phyloP scores from a whole-genome alignment of 768 basidiomycete species.

The Lentinula lateritia region DNA sequence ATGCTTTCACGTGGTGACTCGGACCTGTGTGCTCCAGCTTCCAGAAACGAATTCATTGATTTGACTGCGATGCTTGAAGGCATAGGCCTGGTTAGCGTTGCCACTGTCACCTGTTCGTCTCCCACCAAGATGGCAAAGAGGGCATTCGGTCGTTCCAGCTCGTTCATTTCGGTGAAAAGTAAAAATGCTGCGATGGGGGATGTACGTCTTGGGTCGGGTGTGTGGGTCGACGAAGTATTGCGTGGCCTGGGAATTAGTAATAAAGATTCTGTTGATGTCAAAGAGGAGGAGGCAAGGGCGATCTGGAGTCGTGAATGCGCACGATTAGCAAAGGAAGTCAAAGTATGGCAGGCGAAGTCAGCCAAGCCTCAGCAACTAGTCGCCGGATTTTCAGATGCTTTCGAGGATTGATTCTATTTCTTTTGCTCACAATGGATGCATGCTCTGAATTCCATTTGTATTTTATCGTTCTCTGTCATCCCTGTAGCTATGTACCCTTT shows the following conservation, averaged over 20 bases:
- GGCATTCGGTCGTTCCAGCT: conserved; percentile 49
- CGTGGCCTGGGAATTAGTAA: conserved; percentile 51
- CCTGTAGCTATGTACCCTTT: not conserved
- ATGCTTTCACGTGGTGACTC: conserved; percentile 53
- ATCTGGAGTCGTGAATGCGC: conserved; percentile 7
- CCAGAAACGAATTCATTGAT: conserved; percentile 73
- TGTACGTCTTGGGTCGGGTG: conserved; percentile 53
- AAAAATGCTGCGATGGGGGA: conserved; percentile 34
- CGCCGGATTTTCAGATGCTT: conserved; percentile 3
- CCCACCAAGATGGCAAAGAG: conserved; percentile 46
- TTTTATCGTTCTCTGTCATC: not conserved
- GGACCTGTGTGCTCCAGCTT: conserved; percentile 57
- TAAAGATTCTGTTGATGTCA: conserved; percentile 27
- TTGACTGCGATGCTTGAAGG: conserved; percentile 70
- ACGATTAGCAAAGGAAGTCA: conserved; percentile 7
- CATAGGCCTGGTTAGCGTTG: conserved; percentile 52
- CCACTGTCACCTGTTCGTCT: conserved; percentile 28
- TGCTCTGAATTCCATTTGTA: not conserved
- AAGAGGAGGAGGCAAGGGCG: conserved; percentile 43
- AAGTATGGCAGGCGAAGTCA: not conserved
- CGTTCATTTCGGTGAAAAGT: conserved; percentile 39
- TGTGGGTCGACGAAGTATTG: conserved; percentile 65
- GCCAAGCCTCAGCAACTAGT: not conserved
- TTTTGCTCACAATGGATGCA: not conserved
- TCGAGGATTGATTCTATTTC: conserved; percentile 3